These are phyloP conservation scores for Umbelopsis vinacea DNA, from an alignment of 192 early-diverging fungal genomes.

Conservation along the genomic window DNA sequence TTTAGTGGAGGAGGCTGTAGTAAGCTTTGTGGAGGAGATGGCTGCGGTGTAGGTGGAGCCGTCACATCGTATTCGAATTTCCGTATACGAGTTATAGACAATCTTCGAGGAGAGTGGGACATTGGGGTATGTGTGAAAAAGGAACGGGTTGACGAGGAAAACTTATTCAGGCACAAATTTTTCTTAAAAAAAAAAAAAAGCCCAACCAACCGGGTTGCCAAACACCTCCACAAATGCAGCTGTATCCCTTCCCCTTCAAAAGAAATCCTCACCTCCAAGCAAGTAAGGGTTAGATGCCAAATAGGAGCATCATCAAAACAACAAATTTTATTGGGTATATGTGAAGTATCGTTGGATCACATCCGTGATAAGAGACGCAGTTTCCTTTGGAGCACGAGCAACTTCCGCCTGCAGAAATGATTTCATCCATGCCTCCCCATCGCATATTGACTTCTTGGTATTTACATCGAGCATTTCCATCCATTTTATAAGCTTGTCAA, in stretches of 20 bases:
- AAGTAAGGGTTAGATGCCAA: neutral
- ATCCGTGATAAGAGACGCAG: neutral
- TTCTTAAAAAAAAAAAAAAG: neutral
- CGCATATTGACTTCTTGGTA: neutral
- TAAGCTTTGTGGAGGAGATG: slow-evolving; percentile 7
- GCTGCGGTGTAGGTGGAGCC: slow-evolving; percentile 10
- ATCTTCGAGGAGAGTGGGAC: slow-evolving; percentile 17
- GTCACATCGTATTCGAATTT: slow-evolving; percentile 17
- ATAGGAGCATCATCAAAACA: neutral
- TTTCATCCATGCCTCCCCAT: neutral
- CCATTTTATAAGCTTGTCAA: neutral
- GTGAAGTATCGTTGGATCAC: slow-evolving; percentile 1
- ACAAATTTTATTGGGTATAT: slow-evolving; percentile 16
- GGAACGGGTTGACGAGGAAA: neutral
- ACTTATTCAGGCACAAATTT: slow-evolving; percentile 1
- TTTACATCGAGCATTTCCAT: neutral
- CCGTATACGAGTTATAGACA: slow-evolving; percentile 18
- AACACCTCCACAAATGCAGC: too few relatives aligned
- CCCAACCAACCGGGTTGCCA: too few relatives aligned
- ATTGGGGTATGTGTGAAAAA: neutral
- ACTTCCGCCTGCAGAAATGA: slow-evolving; percentile 15
- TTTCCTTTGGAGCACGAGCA: neutral
- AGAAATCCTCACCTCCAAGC: too few relatives aligned
- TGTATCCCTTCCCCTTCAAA: too few relatives aligned
- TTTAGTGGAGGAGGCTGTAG: slow-evolving; percentile 18